A percentile compares a stretch with the other conserved stretches of the same genome.
These are phyloP conservation scores for Gracilaria gracilis DNA, from an alignment of 23 red algal species.

Conservation along the genomic window DNA sequence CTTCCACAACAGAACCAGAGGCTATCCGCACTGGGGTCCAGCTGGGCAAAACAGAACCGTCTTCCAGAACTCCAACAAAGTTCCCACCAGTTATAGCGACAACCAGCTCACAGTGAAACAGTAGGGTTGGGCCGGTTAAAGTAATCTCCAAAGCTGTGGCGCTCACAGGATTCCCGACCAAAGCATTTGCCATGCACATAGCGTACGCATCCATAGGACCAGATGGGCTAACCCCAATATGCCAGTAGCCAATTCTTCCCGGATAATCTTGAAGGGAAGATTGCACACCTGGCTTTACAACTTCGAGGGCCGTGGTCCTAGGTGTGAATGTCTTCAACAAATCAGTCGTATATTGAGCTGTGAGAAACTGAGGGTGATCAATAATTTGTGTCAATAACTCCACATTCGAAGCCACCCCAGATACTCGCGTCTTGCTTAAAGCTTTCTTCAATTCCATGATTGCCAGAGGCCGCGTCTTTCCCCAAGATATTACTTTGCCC, in stretches of 20 bases:
- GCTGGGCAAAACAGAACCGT: conserved; percentile 35
- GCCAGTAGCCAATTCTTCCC: conserved; percentile 71
- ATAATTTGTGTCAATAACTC: conserved; percentile 72
- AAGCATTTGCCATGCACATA: conserved; percentile 69
- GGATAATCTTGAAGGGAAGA: conserved; percentile 74
- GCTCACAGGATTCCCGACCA: conserved; percentile 49
- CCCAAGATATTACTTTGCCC: conserved; percentile 83
- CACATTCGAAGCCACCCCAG: conserved; percentile 86
- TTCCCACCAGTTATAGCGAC: conserved; percentile 64
- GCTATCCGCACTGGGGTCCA: conserved; percentile 66
- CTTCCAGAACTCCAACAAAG: conserved; percentile 45
- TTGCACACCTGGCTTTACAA: conserved; percentile 71
- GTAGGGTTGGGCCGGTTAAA: conserved; percentile 62
- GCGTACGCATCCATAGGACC: conserved; percentile 79
- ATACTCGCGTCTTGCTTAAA: conserved; percentile 47
- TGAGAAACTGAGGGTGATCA: conserved; percentile 59
- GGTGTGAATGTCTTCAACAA: conserved; percentile 69
- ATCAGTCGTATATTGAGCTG: conserved; percentile 65
- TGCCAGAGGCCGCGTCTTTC: conserved; percentile 63
- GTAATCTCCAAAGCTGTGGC: conserved; percentile 74
- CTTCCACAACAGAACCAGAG: conserved; percentile 26
- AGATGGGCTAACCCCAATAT: conserved; percentile 77
- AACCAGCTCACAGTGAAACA: conserved; percentile 44
- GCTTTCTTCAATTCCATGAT: conserved; percentile 64
- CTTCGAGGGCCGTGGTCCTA: conserved; percentile 39